A percentile compares a stretch with the other conserved stretches of the same genome.
These are phyloP conservation scores for Echites panduratus DNA, from an alignment of 257 asterid species.

Conservation along the genomic window DNA sequence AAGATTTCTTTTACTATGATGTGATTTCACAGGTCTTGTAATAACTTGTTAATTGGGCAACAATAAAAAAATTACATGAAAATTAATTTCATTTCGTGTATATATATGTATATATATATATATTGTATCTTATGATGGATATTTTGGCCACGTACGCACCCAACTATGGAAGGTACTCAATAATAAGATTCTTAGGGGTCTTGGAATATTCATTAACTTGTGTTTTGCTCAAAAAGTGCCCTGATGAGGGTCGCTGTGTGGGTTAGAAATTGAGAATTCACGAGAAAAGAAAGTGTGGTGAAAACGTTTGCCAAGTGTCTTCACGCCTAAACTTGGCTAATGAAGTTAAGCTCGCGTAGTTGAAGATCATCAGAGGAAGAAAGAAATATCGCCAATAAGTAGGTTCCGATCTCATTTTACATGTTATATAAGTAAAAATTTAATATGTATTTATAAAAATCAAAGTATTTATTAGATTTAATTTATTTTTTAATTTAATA, in stretches of 20 bases:
- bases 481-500: no score
- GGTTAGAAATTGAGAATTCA: neutral
- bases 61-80: no score
- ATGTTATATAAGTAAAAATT: no score
- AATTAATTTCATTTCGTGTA: no score
- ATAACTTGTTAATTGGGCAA: neutral
- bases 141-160: neutral
- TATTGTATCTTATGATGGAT: neutral
- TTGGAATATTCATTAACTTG: neutral
- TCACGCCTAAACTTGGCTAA: neutral
- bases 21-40: no score
- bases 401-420: no score
- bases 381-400: no score
- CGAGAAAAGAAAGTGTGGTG: neutral
- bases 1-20: neutral
- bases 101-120: no score
- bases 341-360: no score
- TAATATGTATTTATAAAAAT: no score
- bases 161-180: neutral
- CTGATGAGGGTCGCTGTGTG: neutral
- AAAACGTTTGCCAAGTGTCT: neutral
- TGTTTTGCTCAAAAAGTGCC: neutral
- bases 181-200: neutral
- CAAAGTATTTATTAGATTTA: no score
- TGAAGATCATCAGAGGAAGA: no score